A percentile compares a stretch with the other conserved stretches of the same genome.
Conservation (phyloP, 345 rosid species). For the Triadica sebifera region DNA sequence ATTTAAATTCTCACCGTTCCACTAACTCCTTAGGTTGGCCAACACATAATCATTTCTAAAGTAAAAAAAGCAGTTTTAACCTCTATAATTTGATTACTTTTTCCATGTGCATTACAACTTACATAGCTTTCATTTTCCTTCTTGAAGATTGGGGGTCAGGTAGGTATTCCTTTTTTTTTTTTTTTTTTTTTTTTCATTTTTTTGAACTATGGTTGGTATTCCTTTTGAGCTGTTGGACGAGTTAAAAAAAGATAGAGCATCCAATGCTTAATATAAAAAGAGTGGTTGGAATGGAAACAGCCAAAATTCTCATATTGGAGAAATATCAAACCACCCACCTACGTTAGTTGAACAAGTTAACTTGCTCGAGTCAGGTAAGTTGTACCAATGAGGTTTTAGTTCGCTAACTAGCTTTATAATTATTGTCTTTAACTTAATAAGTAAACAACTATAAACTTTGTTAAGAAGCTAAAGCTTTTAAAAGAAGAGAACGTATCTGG, state of each 20-base stretch:
- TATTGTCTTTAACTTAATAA: slow-evolving; percentile 7
- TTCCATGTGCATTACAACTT: slow-evolving; percentile 13
- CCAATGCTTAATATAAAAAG: slow-evolving; percentile 20
- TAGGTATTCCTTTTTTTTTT: not conserved
- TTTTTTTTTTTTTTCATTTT: too few relatives aligned
- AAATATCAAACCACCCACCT: not conserved
- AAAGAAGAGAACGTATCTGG: not conserved
- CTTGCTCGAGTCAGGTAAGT: not conserved
- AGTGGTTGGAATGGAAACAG: slow-evolving; percentile 8
- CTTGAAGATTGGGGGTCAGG: slow-evolving; percentile 4
- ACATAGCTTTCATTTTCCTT: slow-evolving; percentile 11
- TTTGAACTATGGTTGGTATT: not conserved
- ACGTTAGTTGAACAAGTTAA: slow-evolving; percentile 1
- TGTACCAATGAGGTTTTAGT: slow-evolving; percentile 5
- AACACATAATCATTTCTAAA: slow-evolving; percentile 14
- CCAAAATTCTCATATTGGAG: not conserved
- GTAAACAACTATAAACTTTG: not conserved
- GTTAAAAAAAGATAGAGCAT: slow-evolving; percentile 22
- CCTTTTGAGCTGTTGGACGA: not conserved
- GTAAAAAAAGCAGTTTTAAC: slow-evolving; percentile 6
- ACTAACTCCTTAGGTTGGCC: slow-evolving; percentile 14
- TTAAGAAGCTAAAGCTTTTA: not conserved
- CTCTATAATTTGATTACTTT: slow-evolving; percentile 6
- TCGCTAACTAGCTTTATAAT: not conserved
- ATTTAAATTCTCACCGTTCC: slow-evolving; percentile 15